phyloP scores from a whole-genome alignment of 352 stramenopile species.

The Thraustochytrium striatum region DNA sequence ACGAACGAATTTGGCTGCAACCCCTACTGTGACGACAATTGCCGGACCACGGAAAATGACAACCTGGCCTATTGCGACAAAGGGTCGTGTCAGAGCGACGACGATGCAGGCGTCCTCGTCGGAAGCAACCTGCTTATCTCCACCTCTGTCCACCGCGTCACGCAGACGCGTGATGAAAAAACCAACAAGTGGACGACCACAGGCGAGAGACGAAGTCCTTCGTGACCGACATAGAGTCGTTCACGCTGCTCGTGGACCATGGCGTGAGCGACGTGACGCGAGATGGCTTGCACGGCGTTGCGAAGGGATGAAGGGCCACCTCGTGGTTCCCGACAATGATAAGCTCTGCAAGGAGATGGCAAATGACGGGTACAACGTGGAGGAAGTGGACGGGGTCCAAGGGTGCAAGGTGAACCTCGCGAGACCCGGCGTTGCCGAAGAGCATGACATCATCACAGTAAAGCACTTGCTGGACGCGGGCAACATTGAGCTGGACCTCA shows the following conservation, averaged over 20 bases:
- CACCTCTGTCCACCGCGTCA: no score
- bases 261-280: not conserved
- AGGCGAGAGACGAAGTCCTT: not conserved
- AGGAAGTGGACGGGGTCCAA: not conserved
- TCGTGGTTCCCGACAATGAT: constrained; percentile 22
- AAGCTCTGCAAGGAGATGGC: constrained; percentile 5
- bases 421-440: not conserved
- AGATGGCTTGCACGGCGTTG: not conserved
- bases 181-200: no score
- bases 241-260: constrained; percentile 39
- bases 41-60: no score
- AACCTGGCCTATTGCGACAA: no score
- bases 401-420: constrained; percentile 17
- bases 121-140: no score
- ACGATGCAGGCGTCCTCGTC: no score
- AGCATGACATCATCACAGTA: constrained; percentile 32
- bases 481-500: constrained; percentile 12
- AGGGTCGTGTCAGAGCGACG: no score
- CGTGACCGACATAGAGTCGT: constrained; percentile 5
- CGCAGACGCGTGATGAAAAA: no score
- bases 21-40: not conserved
- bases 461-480: constrained; percentile 2
- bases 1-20: constrained; percentile 26
- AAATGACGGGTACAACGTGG: not conserved
- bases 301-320: constrained; percentile 20